Evolutionary conservation across 306 rosid species (phyloP), one percentile per base, ranked within the genome.

Genomic region (Cucumis hystrix): DNA sequence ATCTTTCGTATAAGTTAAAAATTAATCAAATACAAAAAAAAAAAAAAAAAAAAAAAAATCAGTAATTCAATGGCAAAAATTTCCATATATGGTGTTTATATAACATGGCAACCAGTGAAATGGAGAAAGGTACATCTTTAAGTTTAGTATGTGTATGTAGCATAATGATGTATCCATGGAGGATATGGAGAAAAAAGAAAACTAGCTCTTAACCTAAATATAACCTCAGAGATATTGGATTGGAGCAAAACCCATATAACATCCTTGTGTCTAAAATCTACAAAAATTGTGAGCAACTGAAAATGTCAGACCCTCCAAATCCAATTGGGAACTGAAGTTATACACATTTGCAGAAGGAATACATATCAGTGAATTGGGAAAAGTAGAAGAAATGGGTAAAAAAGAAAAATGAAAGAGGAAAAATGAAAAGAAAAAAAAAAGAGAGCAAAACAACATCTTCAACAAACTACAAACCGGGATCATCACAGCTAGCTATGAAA

Each of bases 281-380:
- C 85, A 79, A 80, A 72, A 82, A 83, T 80, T 41, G 80, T 77
- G 87, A 81, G 82, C 83, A 81, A 47, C 83, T 59, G 59, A 20
- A 78, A 58, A 63, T 49, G 60, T 25, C 18, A 4, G 58, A 79
- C 83, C 80, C 89, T 81, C 85, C 68, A 82, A 83, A 66, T 88
- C 79, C 81, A 69, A 84, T 52, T 21, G 28, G 79, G 79, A 39
- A 59, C 49, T 23, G 49, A 43, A 41, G 72, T 61, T 92, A 92
- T 95, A 86, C 92, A 90, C 97, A 88, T 89, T 86, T 88, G 85
- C 84, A 78, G 80, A 83, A 67, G 85, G 54, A 86, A 83, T 77
- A 78, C 82, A 86, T 83, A 28, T 79, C 90, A 84, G 75, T 40
- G 74, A 77, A 65, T 62, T 65, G 81, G 82, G 71, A 63, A 37